Evolutionary conservation across 2,329 filamentous ascomycete genomes (phyloP).

Genomic region (Alternaria consortialis): DNA sequence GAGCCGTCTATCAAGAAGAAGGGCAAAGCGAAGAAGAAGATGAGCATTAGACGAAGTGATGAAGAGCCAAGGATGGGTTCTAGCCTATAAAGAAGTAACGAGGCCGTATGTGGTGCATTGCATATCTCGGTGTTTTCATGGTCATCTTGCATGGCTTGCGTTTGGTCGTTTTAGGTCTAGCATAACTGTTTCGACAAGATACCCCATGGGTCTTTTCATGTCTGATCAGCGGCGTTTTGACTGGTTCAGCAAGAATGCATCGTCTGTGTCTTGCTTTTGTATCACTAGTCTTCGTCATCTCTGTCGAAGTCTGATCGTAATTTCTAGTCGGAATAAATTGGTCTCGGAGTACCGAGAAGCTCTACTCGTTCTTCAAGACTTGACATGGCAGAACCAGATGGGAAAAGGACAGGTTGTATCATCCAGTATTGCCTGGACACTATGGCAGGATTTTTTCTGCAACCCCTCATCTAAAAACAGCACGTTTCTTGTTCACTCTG

Average conservation of each 20-base stretch:
- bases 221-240: conserved; percentile 6
- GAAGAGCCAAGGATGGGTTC: conserved; percentile 40
- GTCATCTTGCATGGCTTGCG: conserved; percentile 9
- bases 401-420: no score
- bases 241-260: not conserved
- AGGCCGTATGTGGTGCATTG: conserved; percentile 1
- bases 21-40: conserved; percentile 45
- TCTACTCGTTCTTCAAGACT: no score
- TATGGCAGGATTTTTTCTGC: no score
- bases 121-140: conserved; percentile 16
- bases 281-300: not conserved
- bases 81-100: conserved; percentile 27
- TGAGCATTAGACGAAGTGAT: conserved; percentile 24
- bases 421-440: no score
- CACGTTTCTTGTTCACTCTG: no score
- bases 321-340: conserved; percentile 6
- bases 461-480: no score
- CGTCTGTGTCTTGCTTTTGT: not conserved
- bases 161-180: conserved; percentile 7
- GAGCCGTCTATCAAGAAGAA: conserved; percentile 38
- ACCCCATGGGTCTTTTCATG: conserved; percentile 9
- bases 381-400: no score
- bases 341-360: not conserved
- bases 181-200: conserved; percentile 13
- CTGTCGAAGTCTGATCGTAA: not conserved